These are phyloP conservation scores for Hericium rajendrae DNA, from an alignment of 768 basidiomycete species.

Conservation along the genomic window DNA sequence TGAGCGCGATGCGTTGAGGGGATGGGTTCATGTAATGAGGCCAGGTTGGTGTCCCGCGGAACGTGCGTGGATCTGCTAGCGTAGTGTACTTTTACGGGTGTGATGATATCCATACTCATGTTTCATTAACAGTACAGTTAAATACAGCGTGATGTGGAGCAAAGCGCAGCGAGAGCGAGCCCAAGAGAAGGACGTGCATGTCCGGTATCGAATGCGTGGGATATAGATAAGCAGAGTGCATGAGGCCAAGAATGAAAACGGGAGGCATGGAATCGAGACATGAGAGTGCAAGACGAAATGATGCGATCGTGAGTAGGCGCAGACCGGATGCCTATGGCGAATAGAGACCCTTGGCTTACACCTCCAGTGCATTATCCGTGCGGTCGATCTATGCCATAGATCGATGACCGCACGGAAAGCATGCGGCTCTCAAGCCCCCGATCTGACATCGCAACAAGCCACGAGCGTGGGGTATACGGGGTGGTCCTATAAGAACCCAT, in stretches of 20 bases:
- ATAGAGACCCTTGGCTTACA: background rate
- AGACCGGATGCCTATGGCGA: no score
- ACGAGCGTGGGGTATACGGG: no score
- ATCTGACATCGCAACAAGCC: background rate
- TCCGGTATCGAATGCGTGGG: background rate
- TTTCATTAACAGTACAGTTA: background rate
- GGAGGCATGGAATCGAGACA: background rate
- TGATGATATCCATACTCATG: background rate
- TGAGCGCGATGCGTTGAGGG: constrained; percentile 15
- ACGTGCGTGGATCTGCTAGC: background rate
- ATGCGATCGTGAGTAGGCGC: background rate
- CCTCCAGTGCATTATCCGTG: background rate
- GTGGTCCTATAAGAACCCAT: no score
- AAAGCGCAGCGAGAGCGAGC: background rate
- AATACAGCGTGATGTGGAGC: background rate
- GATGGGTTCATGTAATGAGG: background rate
- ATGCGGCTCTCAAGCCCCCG: background rate
- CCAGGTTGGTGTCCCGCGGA: no score
- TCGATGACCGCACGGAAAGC: background rate
- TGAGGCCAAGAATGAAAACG: background rate
- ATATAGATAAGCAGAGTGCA: background rate
- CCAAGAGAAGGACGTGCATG: background rate
- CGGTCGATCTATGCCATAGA: background rate
- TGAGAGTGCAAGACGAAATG: background rate
- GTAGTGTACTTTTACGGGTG: background rate